Evolutionary conservation across 2,329 filamentous ascomycete species (phyloP).

Genomic region (Aspergillus cejpii): DNA sequence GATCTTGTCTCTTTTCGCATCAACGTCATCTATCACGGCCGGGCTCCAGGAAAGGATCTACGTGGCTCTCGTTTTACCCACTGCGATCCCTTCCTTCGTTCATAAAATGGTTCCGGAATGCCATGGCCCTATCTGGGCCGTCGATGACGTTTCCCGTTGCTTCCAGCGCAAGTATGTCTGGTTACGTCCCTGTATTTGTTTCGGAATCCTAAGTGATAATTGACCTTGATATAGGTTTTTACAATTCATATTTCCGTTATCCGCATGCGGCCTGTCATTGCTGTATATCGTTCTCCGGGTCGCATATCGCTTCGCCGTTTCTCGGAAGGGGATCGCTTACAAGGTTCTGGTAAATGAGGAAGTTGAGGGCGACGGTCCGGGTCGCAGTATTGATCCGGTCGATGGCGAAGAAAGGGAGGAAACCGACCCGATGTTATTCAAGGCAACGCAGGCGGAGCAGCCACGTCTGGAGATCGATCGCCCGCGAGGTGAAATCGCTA

Average conservation of each 20-base stretch:
- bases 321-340: constrained; percentile 54
- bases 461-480: constrained; percentile 60
- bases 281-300: constrained; percentile 57
- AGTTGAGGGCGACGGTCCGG: constrained; percentile 42
- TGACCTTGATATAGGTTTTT: constrained; percentile 57
- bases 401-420: constrained; percentile 39
- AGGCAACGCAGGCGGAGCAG: constrained; percentile 46
- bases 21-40: neutral
- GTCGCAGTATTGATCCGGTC: constrained; percentile 50
- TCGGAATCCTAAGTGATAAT: neutral
- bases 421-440: constrained; percentile 52
- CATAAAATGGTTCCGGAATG: constrained; percentile 51
- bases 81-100: constrained; percentile 1
- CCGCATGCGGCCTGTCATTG: constrained; percentile 63
- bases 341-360: constrained; percentile 35
- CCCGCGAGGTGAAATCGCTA: constrained; percentile 64
- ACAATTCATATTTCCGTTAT: constrained; percentile 69
- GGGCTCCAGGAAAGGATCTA: constrained; percentile 2
- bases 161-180: constrained; percentile 51
- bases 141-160: constrained; percentile 57
- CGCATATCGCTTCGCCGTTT: constrained; percentile 48
- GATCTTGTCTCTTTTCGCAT: neutral
- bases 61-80: constrained; percentile 3
- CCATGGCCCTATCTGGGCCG: constrained; percentile 52
- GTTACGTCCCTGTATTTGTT: neutral